Percentiles rank a stretch among this genome's conserved stretches.
Evolutionary conservation across 345 rosid species (phyloP).

Genomic region (Rhodomyrtus tomentosa): DNA sequence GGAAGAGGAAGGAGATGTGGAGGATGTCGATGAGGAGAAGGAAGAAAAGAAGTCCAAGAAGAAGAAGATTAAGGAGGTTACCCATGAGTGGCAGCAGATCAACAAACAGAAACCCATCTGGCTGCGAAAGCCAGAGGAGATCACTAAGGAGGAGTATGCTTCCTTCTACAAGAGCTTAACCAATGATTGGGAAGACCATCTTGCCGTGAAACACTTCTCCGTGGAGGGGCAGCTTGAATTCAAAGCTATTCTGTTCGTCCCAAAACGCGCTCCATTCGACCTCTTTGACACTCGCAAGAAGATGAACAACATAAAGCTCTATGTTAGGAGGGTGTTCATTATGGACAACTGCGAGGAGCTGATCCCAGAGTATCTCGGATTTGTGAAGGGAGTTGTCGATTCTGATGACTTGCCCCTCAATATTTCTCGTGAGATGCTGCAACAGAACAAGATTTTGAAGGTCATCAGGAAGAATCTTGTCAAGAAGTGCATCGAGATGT

Average conservation of each 20-base stretch:
- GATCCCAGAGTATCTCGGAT: constrained; percentile 31
- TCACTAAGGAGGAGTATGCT: constrained; percentile 37
- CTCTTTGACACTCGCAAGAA: constrained; percentile 34
- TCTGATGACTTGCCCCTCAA: constrained; percentile 40
- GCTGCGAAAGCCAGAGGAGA: constrained; percentile 37
- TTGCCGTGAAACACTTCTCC: constrained; percentile 37
- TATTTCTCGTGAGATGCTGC: constrained; percentile 37
- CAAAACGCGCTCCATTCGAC: constrained; percentile 33
- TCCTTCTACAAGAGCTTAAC: constrained; percentile 37
- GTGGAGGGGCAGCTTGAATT: constrained; percentile 40
- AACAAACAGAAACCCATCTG: constrained; percentile 46
- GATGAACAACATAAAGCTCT: constrained; percentile 39
- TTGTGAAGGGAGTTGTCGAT: constrained; percentile 36
- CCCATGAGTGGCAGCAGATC: constrained; percentile 38
- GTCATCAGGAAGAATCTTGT: constrained; percentile 39
- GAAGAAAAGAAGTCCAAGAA: constrained; percentile 28
- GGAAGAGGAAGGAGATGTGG: constrained; percentile 32
- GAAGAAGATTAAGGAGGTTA: constrained; percentile 41
- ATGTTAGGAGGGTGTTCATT: constrained; percentile 34
- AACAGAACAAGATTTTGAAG: constrained; percentile 41
- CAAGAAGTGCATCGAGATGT: constrained; percentile 42
- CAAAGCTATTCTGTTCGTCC: constrained; percentile 31
- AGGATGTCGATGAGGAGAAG: constrained; percentile 34
- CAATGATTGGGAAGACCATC: constrained; percentile 40
- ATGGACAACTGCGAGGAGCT: constrained; percentile 50